phyloP scores from a whole-genome alignment of 2,329 filamentous ascomycete genomes.

The Periconia sp. region DNA sequence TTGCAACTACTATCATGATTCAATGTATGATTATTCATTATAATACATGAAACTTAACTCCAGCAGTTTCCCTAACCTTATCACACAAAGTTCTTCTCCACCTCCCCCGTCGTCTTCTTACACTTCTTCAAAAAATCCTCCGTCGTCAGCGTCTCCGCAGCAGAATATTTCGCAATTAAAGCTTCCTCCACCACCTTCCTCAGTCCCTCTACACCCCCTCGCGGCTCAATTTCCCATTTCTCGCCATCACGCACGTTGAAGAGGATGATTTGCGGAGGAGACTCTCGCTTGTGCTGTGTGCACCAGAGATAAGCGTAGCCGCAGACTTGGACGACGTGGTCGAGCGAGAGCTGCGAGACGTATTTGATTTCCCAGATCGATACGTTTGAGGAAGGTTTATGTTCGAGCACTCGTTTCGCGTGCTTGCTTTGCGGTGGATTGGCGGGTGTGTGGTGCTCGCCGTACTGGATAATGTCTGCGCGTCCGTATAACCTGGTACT shows the following conservation, averaged over 20 bases:
- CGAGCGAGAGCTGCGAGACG: conserved; percentile 4
- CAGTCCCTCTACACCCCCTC: conserved; percentile 3
- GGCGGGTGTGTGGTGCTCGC: neutral
- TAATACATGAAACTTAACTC: too few relatives aligned
- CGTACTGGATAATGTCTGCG: conserved; percentile 7
- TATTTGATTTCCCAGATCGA: conserved; percentile 14
- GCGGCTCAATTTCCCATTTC: conserved; percentile 10
- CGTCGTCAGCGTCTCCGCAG: conserved; percentile 3
- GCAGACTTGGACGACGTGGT: conserved; percentile 10
- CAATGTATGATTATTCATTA: too few relatives aligned
- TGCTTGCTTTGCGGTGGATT: neutral
- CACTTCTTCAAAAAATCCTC: conserved; percentile 9
- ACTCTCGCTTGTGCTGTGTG: conserved; percentile 2
- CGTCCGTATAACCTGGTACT: neutral
- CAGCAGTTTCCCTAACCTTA: too few relatives aligned
- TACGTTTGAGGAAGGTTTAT: neutral
- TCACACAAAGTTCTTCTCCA: conserved; percentile 1
- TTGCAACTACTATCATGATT: too few relatives aligned
- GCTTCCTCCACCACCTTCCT: conserved; percentile 5
- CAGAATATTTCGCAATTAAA: conserved; percentile 8
- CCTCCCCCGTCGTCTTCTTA: conserved; percentile 6
- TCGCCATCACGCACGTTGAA: conserved; percentile 11
- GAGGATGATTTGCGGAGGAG: conserved; percentile 7
- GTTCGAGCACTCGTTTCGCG: neutral
- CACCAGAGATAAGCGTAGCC: conserved; percentile 12